Evolutionary conservation across 2,329 filamentous ascomycete species (phyloP), one percentile per base, ranked within the genome.

Genomic region (Akanthomyces lecanii): DNA sequence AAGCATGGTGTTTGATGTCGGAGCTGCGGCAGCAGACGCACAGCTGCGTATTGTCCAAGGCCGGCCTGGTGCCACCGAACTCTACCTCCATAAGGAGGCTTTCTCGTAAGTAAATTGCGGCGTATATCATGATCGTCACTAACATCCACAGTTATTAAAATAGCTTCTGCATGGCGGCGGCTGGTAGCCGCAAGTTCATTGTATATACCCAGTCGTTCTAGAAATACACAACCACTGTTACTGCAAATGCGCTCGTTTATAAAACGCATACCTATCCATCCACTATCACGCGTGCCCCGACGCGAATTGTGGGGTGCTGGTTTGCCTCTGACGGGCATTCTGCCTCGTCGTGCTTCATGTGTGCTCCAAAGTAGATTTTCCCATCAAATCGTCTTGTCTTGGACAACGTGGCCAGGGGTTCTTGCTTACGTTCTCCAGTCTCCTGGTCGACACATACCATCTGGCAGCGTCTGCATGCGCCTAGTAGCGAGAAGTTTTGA

Each of bases 371-470:
- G 68, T 89, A 89, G 3, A 97, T 89, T 75, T 92, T 92, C 1
- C 92, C 91, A 58, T 90, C 87, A 66, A 91, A 87, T 63, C 91
- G 85, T 68, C 95, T 85, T 12, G 91, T 96, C 79, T 96, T 97
- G 1, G 90, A 89, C 64, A 99, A 77, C 0, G 92, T 97, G 4
- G 90, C 85, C 71, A 95, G 96, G 0, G 95, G 95, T 74, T 98
- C 95, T 66, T 92, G 86, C 66, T 87, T 86, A 73, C 87, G 90
- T 66, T 86, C 82, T 0, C 87, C 92, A 14, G 89, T 97, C 53
- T 86, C 80, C 73, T 97, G 95, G 71, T 99, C 88, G 52, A 98
- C 86, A 72, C 94, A 97, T 11, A 99, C 89, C 93, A 99, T 98
- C 73, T 97, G 92, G 69, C 95, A 99, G 64, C 95, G 81, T 65